Conservation (phyloP, 176 grass and related monocot genomes). For the Ampelocalamus luodianensis region DNA sequence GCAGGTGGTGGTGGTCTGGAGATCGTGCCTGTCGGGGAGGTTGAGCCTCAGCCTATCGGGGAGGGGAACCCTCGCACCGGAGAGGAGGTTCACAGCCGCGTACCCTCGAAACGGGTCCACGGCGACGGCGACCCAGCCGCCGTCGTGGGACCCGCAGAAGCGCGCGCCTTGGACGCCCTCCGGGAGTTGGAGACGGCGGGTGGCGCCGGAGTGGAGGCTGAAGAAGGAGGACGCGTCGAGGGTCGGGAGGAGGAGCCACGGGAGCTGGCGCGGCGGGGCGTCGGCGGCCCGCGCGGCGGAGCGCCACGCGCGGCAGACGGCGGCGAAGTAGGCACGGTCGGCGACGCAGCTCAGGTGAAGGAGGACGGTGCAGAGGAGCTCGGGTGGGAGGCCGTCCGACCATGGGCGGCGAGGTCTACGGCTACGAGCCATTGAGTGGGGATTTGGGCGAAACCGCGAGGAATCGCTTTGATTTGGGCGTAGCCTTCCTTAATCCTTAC, state of each 20-base stretch:
- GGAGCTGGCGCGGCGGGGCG: neutral
- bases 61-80: neutral
- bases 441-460: neutral
- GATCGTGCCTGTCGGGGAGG: neutral
- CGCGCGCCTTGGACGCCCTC: neutral
- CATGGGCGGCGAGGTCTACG: neutral
- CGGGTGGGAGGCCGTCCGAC: slow-evolving; percentile 1
- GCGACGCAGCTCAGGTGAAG: neutral
- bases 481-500: neutral
- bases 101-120: slow-evolving; percentile 8
- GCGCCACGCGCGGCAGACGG: slow-evolving; percentile 14
- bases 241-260: slow-evolving; percentile 30
- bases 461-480: neutral
- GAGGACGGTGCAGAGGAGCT: slow-evolving; percentile 8
- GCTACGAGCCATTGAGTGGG: neutral
- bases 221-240: neutral
- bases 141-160: slow-evolving; percentile 24
- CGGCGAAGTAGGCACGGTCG: slow-evolving; percentile 3
- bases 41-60: slow-evolving; percentile 18
- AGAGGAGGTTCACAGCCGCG: slow-evolving; percentile 22
- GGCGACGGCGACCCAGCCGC: slow-evolving; percentile 24
- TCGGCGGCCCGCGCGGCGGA: neutral
- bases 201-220: neutral
- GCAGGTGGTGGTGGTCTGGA: neutral
- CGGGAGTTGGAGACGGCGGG: neutral